phyloP scores from a whole-genome alignment of 257 asterid genomes.

The Avicennia marina region DNA sequence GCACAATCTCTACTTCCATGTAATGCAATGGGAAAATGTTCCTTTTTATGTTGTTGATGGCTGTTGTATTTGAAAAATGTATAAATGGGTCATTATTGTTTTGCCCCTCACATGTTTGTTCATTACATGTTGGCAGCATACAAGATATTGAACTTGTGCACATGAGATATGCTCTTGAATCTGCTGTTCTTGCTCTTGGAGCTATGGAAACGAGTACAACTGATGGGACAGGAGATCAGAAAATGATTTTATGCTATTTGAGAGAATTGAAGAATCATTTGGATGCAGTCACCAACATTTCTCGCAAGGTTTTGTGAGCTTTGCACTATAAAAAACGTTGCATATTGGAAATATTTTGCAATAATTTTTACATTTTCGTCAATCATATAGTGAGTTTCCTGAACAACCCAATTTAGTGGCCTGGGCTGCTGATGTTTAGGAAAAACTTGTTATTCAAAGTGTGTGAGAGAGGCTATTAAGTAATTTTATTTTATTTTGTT shows the following conservation, averaged over 20 bases:
- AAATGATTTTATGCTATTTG: constrained; percentile 42
- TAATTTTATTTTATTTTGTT: constrained; percentile 1
- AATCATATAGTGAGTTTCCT: background rate
- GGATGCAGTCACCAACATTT: constrained; percentile 65
- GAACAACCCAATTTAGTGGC: constrained; percentile 9
- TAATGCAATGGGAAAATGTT: constrained; percentile 6
- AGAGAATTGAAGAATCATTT: constrained; percentile 80
- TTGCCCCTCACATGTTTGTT: constrained; percentile 7
- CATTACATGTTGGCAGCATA: constrained; percentile 55
- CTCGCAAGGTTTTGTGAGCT: constrained; percentile 73
- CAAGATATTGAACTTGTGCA: constrained; percentile 95
- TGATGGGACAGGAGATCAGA: constrained; percentile 48
- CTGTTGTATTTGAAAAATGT: background rate
- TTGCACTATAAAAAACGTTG: constrained; percentile 1
- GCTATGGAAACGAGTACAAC: constrained; percentile 61
- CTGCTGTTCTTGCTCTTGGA: constrained; percentile 82
- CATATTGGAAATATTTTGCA: too few species aligned
- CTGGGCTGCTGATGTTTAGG: constrained; percentile 5
- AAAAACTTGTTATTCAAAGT: background rate
- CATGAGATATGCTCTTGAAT: constrained; percentile 96
- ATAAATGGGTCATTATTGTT: background rate
- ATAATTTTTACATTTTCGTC: too few species aligned
- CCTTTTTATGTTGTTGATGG: constrained; percentile 9
- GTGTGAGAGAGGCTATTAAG: too few species aligned
- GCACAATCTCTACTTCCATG: constrained; percentile 13